Percentiles rank a stretch among this genome's conserved stretches.
phyloP scores from a whole-genome alignment of 768 basidiomycete species.

The Steccherinum ochraceum region DNA sequence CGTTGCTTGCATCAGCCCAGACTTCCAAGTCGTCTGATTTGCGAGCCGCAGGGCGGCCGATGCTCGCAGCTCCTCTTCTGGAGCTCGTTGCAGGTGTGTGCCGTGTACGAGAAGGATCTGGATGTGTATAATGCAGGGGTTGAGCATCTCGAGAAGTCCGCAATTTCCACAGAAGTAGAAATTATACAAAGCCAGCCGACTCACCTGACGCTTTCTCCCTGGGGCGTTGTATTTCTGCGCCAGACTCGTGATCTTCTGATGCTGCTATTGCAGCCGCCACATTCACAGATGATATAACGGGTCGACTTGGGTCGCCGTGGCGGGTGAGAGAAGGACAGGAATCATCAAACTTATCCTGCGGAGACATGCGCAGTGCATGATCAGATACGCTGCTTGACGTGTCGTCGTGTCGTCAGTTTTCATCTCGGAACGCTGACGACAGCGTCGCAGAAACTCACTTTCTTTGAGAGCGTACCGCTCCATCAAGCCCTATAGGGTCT shows the following conservation, averaged over 20 bases:
- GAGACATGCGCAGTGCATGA: too few relatives aligned
- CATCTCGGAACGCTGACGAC: too few relatives aligned
- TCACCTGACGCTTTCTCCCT: neutral
- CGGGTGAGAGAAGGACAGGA: too few relatives aligned
- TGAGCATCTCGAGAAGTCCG: neutral
- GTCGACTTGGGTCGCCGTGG: neutral
- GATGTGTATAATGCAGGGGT: neutral
- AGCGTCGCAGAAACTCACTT: neutral
- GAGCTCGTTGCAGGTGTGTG: neutral
- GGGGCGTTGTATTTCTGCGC: neutral
- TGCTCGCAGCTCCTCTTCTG: too few relatives aligned
- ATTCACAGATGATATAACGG: neutral
- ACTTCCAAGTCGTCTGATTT: neutral
- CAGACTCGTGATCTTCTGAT: neutral
- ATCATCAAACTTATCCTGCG: too few relatives aligned
- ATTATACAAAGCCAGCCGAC: neutral
- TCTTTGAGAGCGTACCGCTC: neutral
- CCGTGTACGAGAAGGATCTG: neutral
- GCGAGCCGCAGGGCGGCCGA: too few relatives aligned
- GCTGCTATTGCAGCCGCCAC: neutral
- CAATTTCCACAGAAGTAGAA: neutral
- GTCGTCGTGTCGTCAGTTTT: too few relatives aligned
- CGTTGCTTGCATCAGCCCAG: conserved; percentile 1
- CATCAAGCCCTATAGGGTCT: neutral
- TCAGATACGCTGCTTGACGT: too few relatives aligned